phyloP scores from a whole-genome alignment of 176 grass and related monocot genomes.

The Stipa capillata region DNA sequence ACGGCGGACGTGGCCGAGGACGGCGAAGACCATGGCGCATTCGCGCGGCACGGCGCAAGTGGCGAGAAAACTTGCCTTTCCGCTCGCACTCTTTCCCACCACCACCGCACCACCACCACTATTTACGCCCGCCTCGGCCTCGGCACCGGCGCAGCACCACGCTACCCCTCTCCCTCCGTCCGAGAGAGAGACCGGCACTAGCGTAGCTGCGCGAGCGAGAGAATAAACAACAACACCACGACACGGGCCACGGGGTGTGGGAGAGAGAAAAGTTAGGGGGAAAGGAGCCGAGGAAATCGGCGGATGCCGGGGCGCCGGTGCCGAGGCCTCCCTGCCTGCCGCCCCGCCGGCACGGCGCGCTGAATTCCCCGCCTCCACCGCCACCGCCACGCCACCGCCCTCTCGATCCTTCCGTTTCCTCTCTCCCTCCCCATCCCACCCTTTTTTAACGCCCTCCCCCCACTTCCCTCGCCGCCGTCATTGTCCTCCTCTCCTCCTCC shows the following conservation, averaged over 20 bases:
- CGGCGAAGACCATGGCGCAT: neutral
- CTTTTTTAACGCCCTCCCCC: neutral
- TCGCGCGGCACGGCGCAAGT: neutral
- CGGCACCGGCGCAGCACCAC: neutral
- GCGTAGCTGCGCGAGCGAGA: neutral
- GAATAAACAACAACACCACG: neutral
- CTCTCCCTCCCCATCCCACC: neutral
- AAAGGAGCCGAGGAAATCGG: conserved; percentile 2
- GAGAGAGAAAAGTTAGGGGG: neutral
- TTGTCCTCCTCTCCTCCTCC: neutral
- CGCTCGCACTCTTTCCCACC: conserved; percentile 1
- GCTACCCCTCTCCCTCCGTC: neutral
- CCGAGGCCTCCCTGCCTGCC: conserved; percentile 13
- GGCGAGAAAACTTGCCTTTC: conserved; percentile 3
- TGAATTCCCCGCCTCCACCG: neutral
- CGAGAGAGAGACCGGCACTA: neutral
- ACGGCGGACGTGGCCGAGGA: neutral
- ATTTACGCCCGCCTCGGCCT: neutral
- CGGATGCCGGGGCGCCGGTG: conserved; percentile 24
- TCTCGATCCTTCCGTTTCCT: conserved; percentile 2
- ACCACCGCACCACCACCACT: neutral
- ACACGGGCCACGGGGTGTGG: neutral
- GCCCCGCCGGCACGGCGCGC: neutral
- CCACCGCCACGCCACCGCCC: no score
- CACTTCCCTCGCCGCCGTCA: neutral